phyloP scores from a whole-genome alignment of 208 protist genomes.

The Leishmania guyanensis region DNA sequence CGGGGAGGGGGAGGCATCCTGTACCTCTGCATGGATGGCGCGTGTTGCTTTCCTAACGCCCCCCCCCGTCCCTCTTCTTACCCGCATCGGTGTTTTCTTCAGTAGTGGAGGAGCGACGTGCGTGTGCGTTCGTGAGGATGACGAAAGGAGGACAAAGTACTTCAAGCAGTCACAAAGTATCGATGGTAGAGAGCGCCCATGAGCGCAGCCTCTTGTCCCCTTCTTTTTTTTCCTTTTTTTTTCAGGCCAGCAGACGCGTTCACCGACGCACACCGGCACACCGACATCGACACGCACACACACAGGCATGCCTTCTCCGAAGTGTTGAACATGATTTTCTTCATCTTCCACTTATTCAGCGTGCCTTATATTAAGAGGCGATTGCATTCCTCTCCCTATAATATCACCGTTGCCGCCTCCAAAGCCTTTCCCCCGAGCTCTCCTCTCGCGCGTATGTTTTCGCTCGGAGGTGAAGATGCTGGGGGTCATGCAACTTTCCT shows the following conservation, averaged over 20 bases:
- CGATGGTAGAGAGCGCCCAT: neutral
- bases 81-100: neutral
- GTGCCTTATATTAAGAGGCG: neutral
- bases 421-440: neutral
- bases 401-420: neutral
- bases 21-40: neutral
- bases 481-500: neutral
- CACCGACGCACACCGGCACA: no score
- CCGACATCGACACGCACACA: no score
- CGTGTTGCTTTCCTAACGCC: neutral
- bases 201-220: neutral
- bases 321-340: neutral
- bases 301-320: neutral
- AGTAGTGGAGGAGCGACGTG: neutral
- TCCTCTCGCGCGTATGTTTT: neutral
- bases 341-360: neutral
- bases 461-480: neutral
- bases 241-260: neutral
- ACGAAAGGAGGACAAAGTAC: no score
- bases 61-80: neutral
- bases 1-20: neutral
- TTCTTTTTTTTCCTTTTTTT: neutral
- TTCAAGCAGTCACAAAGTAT: no score
- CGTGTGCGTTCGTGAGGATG: no score
- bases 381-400: neutral